Percentiles rank a stretch among this genome's conserved stretches.
Evolutionary conservation across 176 grass and related monocot species (phyloP).

Genomic region (Phyllostachys edulis): DNA sequence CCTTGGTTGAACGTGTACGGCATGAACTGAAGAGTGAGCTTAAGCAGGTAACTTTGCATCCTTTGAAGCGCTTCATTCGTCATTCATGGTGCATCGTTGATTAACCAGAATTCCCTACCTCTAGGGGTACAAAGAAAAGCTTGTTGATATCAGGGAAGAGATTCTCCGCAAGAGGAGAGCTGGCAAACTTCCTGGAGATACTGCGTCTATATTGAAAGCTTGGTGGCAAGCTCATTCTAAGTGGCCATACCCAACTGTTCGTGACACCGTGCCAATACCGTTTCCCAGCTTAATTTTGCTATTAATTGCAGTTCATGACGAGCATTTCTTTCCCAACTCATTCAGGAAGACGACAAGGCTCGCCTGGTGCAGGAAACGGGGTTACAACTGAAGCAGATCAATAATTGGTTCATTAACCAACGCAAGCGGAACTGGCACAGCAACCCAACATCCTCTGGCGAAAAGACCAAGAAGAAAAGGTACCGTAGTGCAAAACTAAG

Average conservation of each 20-base stretch:
- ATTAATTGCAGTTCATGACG: neutral
- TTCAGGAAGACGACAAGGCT: constrained; percentile 93
- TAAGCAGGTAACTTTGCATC: constrained; percentile 61
- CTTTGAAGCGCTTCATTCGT: neutral
- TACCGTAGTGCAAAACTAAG: constrained; percentile 4
- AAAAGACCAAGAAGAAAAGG: constrained; percentile 97
- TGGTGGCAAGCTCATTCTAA: constrained; percentile 99
- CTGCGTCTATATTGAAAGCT: constrained; percentile 74
- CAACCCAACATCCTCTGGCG: constrained; percentile 65
- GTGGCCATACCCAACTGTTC: constrained; percentile 97
- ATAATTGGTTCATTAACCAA: constrained; percentile 99
- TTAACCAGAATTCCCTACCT: constrained; percentile 24
- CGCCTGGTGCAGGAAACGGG: constrained; percentile 90
- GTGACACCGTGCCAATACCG: constrained; percentile 1
- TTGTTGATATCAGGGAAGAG: constrained; percentile 96
- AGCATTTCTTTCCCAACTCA: constrained; percentile 10
- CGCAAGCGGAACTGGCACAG: constrained; percentile 98
- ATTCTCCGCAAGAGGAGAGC: constrained; percentile 94
- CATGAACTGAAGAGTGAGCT: constrained; percentile 90
- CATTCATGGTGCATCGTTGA: neutral
- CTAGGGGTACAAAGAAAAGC: constrained; percentile 95
- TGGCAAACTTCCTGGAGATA: constrained; percentile 94
- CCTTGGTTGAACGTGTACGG: constrained; percentile 91
- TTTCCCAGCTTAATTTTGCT: neutral
- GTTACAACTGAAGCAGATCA: constrained; percentile 96